These are phyloP conservation scores for Penicillium thymicola DNA, from an alignment of 2,329 filamentous ascomycete species.

Conservation along the genomic window DNA sequence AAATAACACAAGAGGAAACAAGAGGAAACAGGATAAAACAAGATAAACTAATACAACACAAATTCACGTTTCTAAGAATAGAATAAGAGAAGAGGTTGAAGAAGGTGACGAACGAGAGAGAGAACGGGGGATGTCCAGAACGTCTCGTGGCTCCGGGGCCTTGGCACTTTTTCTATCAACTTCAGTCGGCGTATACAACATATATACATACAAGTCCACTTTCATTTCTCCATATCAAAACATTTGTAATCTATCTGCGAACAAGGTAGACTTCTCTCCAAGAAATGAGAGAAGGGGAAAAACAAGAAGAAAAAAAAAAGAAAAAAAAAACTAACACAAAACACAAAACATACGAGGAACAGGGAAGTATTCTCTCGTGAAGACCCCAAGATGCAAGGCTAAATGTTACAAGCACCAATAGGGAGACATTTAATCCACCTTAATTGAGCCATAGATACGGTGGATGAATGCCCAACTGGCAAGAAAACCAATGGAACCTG, in stretches of 20 bases:
- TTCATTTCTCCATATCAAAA: not conserved
- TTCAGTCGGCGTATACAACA: not conserved
- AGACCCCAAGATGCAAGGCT: not conserved
- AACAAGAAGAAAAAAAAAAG: not conserved
- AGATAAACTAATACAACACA: not conserved
- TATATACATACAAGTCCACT: not conserved
- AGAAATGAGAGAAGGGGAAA: not conserved
- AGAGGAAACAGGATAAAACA: not conserved
- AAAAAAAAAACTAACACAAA: too few relatives aligned
- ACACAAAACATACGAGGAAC: not conserved
- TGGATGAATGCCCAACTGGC: slow-evolving; percentile 91
- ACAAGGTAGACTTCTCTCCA: not conserved
- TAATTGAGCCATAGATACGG: slow-evolving; percentile 96
- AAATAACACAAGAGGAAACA: not conserved
- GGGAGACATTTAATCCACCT: slow-evolving; percentile 68
- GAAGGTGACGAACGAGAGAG: slow-evolving; percentile 1
- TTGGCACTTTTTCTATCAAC: slow-evolving; percentile 17
- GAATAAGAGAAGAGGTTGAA: slow-evolving; percentile 1
- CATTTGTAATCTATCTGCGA: not conserved
- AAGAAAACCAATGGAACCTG: slow-evolving; percentile 93
- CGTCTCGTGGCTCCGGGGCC: slow-evolving; percentile 15
- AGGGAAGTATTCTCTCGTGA: not conserved
- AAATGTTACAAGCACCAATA: not conserved
- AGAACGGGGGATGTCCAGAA: slow-evolving; percentile 16
- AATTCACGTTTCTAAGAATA: not conserved